These are phyloP conservation scores for Alternaria viburni DNA, from an alignment of 2,329 filamentous ascomycete species.

Conservation along the genomic window DNA sequence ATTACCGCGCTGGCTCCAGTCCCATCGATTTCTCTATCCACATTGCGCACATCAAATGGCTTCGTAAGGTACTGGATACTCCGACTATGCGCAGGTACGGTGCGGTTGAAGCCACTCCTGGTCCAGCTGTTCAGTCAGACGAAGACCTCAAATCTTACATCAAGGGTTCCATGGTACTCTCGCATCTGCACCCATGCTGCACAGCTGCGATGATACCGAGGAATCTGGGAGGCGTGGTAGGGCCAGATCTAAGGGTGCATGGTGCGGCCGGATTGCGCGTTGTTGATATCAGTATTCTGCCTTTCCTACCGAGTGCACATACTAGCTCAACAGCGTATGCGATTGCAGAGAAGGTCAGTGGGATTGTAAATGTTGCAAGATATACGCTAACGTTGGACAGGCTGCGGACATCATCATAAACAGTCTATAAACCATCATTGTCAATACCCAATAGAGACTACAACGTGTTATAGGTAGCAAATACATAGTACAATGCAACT, in stretches of 20 bases:
- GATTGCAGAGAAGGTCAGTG: conserved; percentile 5
- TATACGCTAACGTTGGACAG: not conserved
- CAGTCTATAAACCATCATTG: not conserved
- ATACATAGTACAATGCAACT: not conserved
- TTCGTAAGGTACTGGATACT: conserved; percentile 1
- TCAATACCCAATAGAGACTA: no score
- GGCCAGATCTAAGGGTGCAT: conserved; percentile 5
- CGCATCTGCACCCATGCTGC: conserved; percentile 13
- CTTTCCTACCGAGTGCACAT: conserved; percentile 5
- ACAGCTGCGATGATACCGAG: conserved; percentile 8
- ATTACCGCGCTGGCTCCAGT: conserved; percentile 36
- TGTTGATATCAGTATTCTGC: conserved; percentile 10
- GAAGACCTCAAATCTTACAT: conserved; percentile 2
- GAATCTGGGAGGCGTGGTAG: not conserved
- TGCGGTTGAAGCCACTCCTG: conserved; percentile 4
- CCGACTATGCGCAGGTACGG: conserved; percentile 3
- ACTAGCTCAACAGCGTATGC: conserved; percentile 6
- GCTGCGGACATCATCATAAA: not conserved
- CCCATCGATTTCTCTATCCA: conserved; percentile 28
- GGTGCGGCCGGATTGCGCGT: not conserved
- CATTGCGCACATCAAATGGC: conserved; percentile 4
- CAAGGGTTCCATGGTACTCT: conserved; percentile 1
- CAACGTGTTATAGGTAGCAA: not conserved
- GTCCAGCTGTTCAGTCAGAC: not conserved
- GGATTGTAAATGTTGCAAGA: not conserved